Evolutionary conservation across 768 basidiomycete genomes (phyloP), one percentile per base, ranked within the genome.

Genomic region (Termitomyces sp.): DNA sequence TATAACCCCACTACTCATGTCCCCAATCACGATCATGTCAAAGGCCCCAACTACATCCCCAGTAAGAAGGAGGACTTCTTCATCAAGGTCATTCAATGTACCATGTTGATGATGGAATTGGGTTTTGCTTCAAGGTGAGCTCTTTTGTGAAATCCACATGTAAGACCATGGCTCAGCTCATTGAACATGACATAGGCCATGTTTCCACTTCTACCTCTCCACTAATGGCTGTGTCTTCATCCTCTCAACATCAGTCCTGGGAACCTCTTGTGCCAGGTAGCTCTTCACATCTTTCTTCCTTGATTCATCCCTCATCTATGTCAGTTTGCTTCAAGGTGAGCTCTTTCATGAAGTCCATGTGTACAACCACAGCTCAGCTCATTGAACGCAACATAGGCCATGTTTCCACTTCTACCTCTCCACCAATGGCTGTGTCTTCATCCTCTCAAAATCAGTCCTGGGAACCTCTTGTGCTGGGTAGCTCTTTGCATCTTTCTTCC

Each of bases 21-120:
- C 26, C 89, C 97, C 50, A 95, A 99, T 76, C 98, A 98, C 76
- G 91, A 98, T 72, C 96, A 98, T 69, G 81, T 94, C 65, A 81
- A n/a, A n/a, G n/a, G n/a, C n/a, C n/a, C n/a, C n/a, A n/a, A n/a
- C n/a, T n/a, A n/a, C n/a, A n/a, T n/a, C n/a, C n/a, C n/a, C n/a
- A n/a, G n/a, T n/a, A n/a, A n/a, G n/a, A n/a, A n/a, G n/a, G n/a
- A n/a, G n/a, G n/a, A n/a, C n/a, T n/a, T n/a, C n/a, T n/a, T n/a
- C n/a, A n/a, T n/a, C n/a, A n/a, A n/a, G n/a, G n/a, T n/a, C n/a
- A n/a, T n/a, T n/a, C n/a, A n/a, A n/a, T n/a, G n/a, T n/a, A n/a
- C n/a, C n/a, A n/a, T n/a, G n/a, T n/a, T n/a, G n/a, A n/a, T n/a
- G n/a, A n/a, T n/a, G n/a, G n/a, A n/a, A n/a, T n/a, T n/a, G 65